Base-by-base conservation (phyloP, 129 eudicot species). In the Dittrichia graveolens region DNA sequence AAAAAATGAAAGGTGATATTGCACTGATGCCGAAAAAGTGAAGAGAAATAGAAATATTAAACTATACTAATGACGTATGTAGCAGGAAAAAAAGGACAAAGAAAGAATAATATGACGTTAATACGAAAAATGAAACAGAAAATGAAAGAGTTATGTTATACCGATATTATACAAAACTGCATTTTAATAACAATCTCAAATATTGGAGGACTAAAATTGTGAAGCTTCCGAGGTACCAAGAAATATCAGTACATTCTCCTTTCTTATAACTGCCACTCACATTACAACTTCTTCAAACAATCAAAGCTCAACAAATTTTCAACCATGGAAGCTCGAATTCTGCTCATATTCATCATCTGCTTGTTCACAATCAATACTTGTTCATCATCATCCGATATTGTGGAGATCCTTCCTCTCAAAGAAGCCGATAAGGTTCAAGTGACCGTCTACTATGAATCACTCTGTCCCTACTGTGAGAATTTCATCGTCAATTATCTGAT, bases 381-480 rank as follows among this genome's bases (percentile, higher is more conserved):
- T 61, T 80, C 60, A 18, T 49, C 82, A 69, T 67, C 81, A 43
- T 58, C 78, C 15, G 74, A 72, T 35, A 34, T 53, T 2, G 47
- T 11, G 8, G 72, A 66, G 14, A 54, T 45, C 24, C 5, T 56
- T 52, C 79, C 77, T 34, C 5, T 75, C 63, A 45, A 56, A 18
- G 83, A 80, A 68, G 84, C 45, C 8, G 80, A 79, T 4, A 90
- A 90, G 65, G 91, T 90, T 55, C 70, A 73, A 39, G 65, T 91
- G 5, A 79, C 79, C 14, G 43, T 91, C 11, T 91, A 91, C 67
- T 87, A 91, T 64, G 97, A 91, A 77, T 81, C 89, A 3, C 83
- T 91, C 7, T 91, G 97, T 49, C 91, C 95, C 0, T 87, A 83
- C 81, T 91, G 95, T 53, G 85, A 91, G 48, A 91, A 83, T 59